Evolutionary conservation across 441 rosid species (phyloP), one percentile per base, ranked within the genome.

Genomic region (Croton setiger): DNA sequence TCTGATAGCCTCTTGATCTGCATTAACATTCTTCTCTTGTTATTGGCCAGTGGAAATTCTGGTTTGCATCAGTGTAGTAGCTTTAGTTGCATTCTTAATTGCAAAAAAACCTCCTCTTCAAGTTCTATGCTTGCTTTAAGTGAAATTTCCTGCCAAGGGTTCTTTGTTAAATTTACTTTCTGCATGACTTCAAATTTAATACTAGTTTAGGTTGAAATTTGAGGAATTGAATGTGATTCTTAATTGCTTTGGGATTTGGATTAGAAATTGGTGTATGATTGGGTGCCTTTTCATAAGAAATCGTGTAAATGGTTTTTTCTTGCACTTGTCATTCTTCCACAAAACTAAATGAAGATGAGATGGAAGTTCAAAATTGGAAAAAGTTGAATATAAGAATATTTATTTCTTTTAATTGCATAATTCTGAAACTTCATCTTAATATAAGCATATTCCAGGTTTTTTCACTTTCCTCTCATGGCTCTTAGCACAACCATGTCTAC

Each of bases 321-420:
- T n/a, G 27, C 35, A 4, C 36, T 1, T 44, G 31, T 27, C 31
- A 27, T 27, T 27, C 31, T 27, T 27, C 31, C 31, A 15, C 1
- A n/a, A 15, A 47, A 63, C 67, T 64, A 8, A 21, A 15, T 64
- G 67, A 45, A 63, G 45, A 31, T 48, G 43, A 27, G 23, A 10
- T 64, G 18, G 23, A 36, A 27, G 23, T 51, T 65, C 58, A 35
- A 36, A 21, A 17, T 36, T 51, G 44, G 51, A 64, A 45, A 51
- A 51, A 17, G 2, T 12, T 2, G 31, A 27, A 27, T 27, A 27
- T 27, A 27, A 27, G 31, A 20, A 11, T 33, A 31, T 48, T 31
- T 7, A 39, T 17, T 14, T 14, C 14, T 20, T 63, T 45, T 33
- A 57, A 57, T 57, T 13, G 37, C 9, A n/a, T 9, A n/a, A 7